These are phyloP conservation scores for Epichloe uncinata DNA, from an alignment of 2,329 filamentous ascomycete genomes.

Conservation along the genomic window DNA sequence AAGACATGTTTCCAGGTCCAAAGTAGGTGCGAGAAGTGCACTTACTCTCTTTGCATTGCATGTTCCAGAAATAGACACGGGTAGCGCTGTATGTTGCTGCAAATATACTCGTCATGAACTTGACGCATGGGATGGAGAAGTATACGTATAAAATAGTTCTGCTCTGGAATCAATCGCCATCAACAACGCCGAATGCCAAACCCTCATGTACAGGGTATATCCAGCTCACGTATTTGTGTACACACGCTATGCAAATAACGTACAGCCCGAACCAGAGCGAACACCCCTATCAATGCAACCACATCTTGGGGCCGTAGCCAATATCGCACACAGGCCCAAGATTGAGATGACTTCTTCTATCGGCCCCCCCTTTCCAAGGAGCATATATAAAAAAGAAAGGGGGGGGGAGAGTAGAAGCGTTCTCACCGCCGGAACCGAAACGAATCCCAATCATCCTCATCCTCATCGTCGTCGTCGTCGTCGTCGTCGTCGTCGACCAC, in stretches of 20 bases:
- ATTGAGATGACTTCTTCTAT: no score
- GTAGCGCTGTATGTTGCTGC: no score
- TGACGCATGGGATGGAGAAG: not conserved
- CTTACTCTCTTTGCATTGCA: no score
- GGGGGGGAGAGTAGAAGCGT: not conserved
- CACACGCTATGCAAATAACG: not conserved
- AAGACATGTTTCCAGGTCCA: no score
- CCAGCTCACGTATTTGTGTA: not conserved
- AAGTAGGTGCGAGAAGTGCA: no score
- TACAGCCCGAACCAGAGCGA: not conserved
- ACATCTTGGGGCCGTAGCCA: no score
- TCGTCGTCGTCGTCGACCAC: constrained; percentile 23
- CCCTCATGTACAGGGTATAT: not conserved
- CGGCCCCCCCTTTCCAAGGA: no score
- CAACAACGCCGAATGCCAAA: not conserved
- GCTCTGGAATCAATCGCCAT: not conserved
- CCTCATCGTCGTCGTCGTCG: constrained; percentile 30
- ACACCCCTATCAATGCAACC: no score
- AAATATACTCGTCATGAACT: no score
- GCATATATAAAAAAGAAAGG: no score
- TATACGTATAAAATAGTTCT: not conserved
- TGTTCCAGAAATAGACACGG: no score
- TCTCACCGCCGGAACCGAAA: constrained; percentile 32
- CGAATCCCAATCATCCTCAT: constrained; percentile 43
- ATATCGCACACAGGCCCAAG: no score